Base-by-base conservation (phyloP, 257 asterid genomes). In the Solanum commersonii region DNA sequence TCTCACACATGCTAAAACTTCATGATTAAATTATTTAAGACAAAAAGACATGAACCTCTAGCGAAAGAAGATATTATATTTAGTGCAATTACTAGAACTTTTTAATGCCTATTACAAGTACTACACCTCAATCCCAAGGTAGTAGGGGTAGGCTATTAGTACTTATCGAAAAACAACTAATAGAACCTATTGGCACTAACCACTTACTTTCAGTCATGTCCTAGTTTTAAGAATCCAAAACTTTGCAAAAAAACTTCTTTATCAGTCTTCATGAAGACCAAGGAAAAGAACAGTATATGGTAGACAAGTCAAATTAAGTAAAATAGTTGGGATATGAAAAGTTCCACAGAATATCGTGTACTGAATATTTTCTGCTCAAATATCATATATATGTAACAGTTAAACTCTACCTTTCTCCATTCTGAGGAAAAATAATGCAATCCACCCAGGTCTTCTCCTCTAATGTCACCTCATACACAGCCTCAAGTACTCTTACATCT, bases 401-500 rank as follows among this genome's bases (percentile, higher is more conserved):
- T 34, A 46, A 42, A 86, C 31, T 44, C 25, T 91, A 95, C 99
- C 99, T 93, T 65, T 92, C 92, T 90, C 99, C 98, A 91, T 94
- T 97, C 91, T 94, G 97, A 23, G 99, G 98, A 78, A 97, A 97
- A 89, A 97, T 89, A 60, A 97, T 92, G 93, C 98, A 96, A 88
- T 97, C 98, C 83, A 94, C 91, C 23, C 93, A 87, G 89, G 92
- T 93, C 87, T 89, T 92, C 70, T 91, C 94, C 87, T 91, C 93
- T 60, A 96, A 90, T 83, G 88, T 88, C 88, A 88, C 88, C 88
- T 94, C 94, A 37, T 88, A 93, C 52, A 97, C 97, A 78, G 98
- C 99, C 91, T 97, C 98, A 25, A 97, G 98, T 37, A 96, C 97
- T 89, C 99, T 88, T 46, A 97, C 93, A 90, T 97, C 98, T 65